A percentile compares a stretch with the other conserved stretches of the same genome.
Evolutionary conservation across 208 protist genomes (phyloP).

Genomic region (Leishmania tropica): DNA sequence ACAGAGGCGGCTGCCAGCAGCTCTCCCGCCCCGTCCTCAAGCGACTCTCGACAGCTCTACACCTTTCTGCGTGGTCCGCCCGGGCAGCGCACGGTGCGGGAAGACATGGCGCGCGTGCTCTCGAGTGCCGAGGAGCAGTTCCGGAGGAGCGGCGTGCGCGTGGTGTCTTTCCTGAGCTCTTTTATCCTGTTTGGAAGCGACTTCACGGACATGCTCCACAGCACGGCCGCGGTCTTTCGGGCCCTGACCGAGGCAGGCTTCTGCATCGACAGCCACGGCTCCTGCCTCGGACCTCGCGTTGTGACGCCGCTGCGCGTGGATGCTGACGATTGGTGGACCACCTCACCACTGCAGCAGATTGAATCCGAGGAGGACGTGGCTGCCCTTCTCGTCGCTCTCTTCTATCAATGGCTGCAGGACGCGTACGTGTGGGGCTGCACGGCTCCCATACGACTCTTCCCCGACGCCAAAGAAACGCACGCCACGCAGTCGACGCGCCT

Average conservation of each 20-base stretch:
- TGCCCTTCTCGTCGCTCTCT: constrained; percentile 47
- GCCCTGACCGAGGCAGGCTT: constrained; percentile 57
- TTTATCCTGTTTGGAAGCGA: constrained; percentile 47
- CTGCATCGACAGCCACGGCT: constrained; percentile 41
- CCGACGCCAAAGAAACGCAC: neutral
- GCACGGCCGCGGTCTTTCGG: constrained; percentile 59
- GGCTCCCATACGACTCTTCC: constrained; percentile 43
- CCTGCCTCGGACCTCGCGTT: constrained; percentile 47
- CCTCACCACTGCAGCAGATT: constrained; percentile 40
- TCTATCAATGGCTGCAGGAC: constrained; percentile 72
- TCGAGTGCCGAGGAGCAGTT: constrained; percentile 45
- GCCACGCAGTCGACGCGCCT: constrained; percentile 26
- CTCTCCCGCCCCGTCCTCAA: neutral
- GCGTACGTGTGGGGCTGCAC: constrained; percentile 61
- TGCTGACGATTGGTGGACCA: constrained; percentile 42
- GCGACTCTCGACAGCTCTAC: constrained; percentile 27
- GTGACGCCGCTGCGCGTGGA: constrained; percentile 26
- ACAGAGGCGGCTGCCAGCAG: neutral
- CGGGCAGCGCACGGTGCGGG: constrained; percentile 45
- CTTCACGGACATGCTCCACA: constrained; percentile 56
- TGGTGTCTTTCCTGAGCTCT: constrained; percentile 51
- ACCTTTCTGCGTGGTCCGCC: constrained; percentile 56
- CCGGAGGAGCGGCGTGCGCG: constrained; percentile 25
- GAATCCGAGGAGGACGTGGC: constrained; percentile 38
- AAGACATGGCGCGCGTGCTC: constrained; percentile 52